Evolutionary conservation across 768 basidiomycete species (phyloP), one percentile per base, ranked within the genome.

Genomic region (Pulveroboletus sp.): DNA sequence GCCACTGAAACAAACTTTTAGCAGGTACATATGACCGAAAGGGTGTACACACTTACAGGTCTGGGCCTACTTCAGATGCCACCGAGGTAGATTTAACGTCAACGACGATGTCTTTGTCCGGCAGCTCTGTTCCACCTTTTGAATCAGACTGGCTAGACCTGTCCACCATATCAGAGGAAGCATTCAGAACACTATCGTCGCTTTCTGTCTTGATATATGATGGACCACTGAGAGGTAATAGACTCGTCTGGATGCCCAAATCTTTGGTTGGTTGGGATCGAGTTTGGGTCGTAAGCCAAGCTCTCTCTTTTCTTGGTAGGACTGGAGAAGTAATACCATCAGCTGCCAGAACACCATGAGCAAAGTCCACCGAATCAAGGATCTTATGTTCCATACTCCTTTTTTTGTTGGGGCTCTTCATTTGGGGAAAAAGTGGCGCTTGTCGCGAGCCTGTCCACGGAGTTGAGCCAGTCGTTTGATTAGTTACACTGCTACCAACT

Each of bases 351-450:
- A 35, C n/a, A 32, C 31, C 10, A 21, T 57, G 24, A 59, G 43
- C 8, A 5, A 52, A 32, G 21, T 35, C 26, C 14, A 37, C 28
- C 32, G 17, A 24, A 15, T 17, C 10, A 37, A 39, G 15, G 30
- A 52, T 15, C 3, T 3, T 6, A 18, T 18, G 9, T 5, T 43
- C n/a, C 42, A n/a, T 47, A 64, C 64, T 51, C 65, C 56, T 47
- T 55, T 56, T 58, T 65, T 65, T 18, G 64, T 65, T 18, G 50
- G 57, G 3, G 48, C 36, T 5, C 46, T 50, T 45, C 62, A 62
- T 13, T 49, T 56, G 5, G 65, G 60, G 37, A 62, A 56, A 39
- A 67, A 65, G 32, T 65, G 60, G 1, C 64, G 64, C 39, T 60
- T 60, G 56, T 43, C 9, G 60, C 54, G 14, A 67, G 60, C 48